Conservation (phyloP, 352 stramenopile species). For the Phytophthora boehmeriae region DNA sequence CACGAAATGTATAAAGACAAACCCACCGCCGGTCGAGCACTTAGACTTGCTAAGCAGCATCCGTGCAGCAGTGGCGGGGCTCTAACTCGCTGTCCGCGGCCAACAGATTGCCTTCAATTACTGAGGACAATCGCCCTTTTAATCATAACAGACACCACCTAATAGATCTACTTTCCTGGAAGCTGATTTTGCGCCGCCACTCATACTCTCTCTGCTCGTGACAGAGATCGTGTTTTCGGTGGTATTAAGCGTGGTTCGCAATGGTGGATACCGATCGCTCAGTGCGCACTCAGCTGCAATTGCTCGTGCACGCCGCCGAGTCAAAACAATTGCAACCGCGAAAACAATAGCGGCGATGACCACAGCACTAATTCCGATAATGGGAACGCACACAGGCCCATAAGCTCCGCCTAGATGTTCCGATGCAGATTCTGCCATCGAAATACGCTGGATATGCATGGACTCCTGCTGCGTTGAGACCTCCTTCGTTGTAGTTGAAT, state of each 20-base stretch:
- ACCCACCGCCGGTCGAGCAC: conserved; percentile 24
- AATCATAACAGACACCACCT: conserved; percentile 5
- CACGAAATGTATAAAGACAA: conserved; percentile 11
- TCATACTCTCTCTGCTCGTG: conserved; percentile 14
- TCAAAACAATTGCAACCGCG: conserved; percentile 9
- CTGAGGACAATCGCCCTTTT: neutral
- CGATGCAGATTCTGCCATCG: neutral
- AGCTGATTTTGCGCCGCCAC: neutral
- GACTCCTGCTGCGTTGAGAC: conserved; percentile 6
- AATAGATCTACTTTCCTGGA: conserved; percentile 20
- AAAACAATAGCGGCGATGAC: conserved; percentile 11
- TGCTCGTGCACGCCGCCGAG: conserved; percentile 10
- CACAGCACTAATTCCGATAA: conserved; percentile 10
- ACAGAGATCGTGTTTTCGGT: conserved; percentile 14
- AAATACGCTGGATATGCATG: conserved; percentile 1
- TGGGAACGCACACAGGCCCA: neutral
- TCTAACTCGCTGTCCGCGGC: conserved; percentile 12
- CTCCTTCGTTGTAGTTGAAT: neutral
- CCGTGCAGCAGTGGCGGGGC: conserved; percentile 46
- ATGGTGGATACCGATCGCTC: conserved; percentile 7
- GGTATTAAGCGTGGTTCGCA: conserved; percentile 2
- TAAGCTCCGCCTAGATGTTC: neutral
- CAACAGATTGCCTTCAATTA: neutral
- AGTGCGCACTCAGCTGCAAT: conserved; percentile 1
- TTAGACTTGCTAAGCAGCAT: conserved; percentile 46